Evolutionary conservation across 2,329 filamentous ascomycete genomes (phyloP).

Genomic region (Aspergillus japonicus): DNA sequence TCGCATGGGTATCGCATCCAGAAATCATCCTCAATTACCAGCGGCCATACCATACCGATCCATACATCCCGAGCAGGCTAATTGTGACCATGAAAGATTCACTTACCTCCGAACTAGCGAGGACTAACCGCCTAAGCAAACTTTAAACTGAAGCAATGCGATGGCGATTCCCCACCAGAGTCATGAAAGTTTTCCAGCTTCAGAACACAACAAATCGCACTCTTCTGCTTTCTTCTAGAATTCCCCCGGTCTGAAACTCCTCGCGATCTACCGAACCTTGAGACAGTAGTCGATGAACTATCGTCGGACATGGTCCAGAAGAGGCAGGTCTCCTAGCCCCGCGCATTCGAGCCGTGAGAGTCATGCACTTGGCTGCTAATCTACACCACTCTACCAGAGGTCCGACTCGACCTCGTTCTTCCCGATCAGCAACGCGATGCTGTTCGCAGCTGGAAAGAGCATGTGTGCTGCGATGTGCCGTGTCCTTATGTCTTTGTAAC

Average conservation of each 20-base stretch:
- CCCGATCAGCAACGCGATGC: neutral
- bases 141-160: neutral
- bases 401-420: neutral
- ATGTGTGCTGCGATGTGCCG: neutral
- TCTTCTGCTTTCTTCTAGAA: constrained; percentile 1
- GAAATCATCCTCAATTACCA: neutral
- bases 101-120: neutral
- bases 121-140: neutral
- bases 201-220: constrained; percentile 8
- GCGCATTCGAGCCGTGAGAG: neutral
- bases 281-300: neutral
- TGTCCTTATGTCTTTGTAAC: neutral
- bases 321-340: neutral
- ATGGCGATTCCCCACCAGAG: neutral
- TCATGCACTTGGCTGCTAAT: neutral
- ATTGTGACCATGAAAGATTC: neutral
- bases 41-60: neutral
- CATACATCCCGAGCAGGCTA: neutral
- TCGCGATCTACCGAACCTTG: neutral
- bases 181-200: constrained; percentile 3
- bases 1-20: neutral
- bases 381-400: neutral
- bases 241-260: neutral
- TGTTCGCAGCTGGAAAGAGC: neutral
- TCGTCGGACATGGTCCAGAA: constrained; percentile 2